Evolutionary conservation across 2,329 filamentous ascomycete genomes (phyloP).

Genomic region (Cyphellophora europaea): DNA sequence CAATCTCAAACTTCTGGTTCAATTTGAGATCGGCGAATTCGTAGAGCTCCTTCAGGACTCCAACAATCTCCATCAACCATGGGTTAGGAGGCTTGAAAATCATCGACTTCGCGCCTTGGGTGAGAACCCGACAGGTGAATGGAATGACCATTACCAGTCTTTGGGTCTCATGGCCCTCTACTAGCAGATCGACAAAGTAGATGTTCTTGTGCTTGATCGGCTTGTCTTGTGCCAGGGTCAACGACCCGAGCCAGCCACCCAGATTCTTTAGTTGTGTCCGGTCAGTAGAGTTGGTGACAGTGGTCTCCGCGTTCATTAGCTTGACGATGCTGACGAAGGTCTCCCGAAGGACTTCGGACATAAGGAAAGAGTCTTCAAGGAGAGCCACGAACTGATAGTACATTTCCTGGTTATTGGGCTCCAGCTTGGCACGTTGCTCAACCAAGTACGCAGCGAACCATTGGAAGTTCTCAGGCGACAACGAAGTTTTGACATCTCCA

Average conservation of each 20-base stretch:
- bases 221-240: slow-evolving; percentile 88
- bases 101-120: slow-evolving; percentile 72
- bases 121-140: slow-evolving; percentile 92
- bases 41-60: slow-evolving; percentile 85
- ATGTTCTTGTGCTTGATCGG: slow-evolving; percentile 96
- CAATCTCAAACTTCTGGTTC: slow-evolving; percentile 97
- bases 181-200: slow-evolving; percentile 88
- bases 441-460: slow-evolving; percentile 97
- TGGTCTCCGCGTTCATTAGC: slow-evolving; percentile 83
- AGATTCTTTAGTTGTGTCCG: slow-evolving; percentile 86
- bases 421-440: slow-evolving; percentile 91
- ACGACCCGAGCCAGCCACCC: slow-evolving; percentile 81
- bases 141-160: slow-evolving; percentile 86
- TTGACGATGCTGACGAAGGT: slow-evolving; percentile 80
- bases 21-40: slow-evolving; percentile 87
- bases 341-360: slow-evolving; percentile 83
- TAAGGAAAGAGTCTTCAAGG: slow-evolving; percentile 69
- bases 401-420: slow-evolving; percentile 90
- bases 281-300: slow-evolving; percentile 61
- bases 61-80: slow-evolving; percentile 94
- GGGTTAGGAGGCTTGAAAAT: slow-evolving; percentile 93
- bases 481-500: slow-evolving; percentile 65
- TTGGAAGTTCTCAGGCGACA: slow-evolving; percentile 75
- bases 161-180: slow-evolving; percentile 89
- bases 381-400: slow-evolving; percentile 83